Percentiles rank a stretch among this genome's conserved stretches.
Conservation (phyloP, 1,139 yeast species). For the Yamadazyma spencermartinsiae region DNA sequence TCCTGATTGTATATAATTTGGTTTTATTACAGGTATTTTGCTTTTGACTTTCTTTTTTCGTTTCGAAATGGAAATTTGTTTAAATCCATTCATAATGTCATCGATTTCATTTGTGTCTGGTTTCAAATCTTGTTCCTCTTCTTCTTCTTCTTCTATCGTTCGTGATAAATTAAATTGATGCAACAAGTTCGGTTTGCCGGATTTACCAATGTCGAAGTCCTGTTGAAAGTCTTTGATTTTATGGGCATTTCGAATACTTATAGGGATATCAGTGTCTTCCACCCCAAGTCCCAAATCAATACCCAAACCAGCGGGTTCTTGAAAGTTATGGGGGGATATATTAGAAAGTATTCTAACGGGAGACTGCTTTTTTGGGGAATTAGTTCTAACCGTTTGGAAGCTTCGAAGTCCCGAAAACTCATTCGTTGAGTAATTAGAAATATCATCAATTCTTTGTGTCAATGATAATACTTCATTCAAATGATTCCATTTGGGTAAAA, state of each 20-base stretch:
- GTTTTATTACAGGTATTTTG: constrained; percentile 29
- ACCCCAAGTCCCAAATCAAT: constrained; percentile 40
- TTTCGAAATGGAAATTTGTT: neutral
- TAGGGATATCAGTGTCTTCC: constrained; percentile 31
- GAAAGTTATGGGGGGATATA: constrained; percentile 8
- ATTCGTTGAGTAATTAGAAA: constrained; percentile 11
- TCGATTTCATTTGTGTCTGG: neutral
- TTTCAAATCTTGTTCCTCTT: neutral
- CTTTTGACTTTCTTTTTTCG: constrained; percentile 12
- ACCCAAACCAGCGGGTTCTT: constrained; percentile 26
- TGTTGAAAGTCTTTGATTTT: constrained; percentile 26
- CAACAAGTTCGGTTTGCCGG: constrained; percentile 13
- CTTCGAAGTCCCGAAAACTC: constrained; percentile 20
- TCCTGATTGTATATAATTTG: constrained; percentile 24
- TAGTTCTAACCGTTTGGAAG: constrained; percentile 16
- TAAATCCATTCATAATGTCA: constrained; percentile 1
- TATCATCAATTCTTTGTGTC: constrained; percentile 12
- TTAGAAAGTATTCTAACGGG: constrained; percentile 8
- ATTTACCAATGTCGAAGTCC: constrained; percentile 11
- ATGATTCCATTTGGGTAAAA: constrained; percentile 35
- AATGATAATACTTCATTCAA: constrained; percentile 24
- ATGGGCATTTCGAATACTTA: constrained; percentile 35
- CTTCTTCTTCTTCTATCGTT: neutral
- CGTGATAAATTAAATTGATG: constrained; percentile 10
- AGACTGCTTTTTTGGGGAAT: constrained; percentile 4